Conservation (phyloP, 495 filamentous ascomycete genomes). For the Amphirosellinia nigrospora region DNA sequence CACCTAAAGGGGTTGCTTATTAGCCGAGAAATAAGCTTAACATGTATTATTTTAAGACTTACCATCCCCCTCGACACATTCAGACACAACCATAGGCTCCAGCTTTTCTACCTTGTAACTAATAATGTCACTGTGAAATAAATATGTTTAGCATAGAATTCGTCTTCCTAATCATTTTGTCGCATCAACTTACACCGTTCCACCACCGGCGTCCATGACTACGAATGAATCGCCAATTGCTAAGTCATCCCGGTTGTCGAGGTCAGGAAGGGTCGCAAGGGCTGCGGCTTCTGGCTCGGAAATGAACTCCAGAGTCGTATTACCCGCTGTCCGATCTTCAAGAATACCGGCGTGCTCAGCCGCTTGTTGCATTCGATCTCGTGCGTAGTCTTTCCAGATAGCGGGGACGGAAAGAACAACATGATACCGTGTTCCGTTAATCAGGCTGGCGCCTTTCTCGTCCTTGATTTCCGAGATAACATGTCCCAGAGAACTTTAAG, state of each 20-base stretch:
- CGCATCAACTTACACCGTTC: conserved; percentile 19
- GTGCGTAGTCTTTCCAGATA: conserved; percentile 28
- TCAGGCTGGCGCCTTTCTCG: conserved; percentile 17
- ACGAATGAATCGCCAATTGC: not conserved
- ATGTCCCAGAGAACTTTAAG: conserved; percentile 38
- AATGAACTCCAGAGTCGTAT: conserved; percentile 14
- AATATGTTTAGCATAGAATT: not conserved
- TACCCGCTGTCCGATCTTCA: not conserved
- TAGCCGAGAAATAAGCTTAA: not conserved
- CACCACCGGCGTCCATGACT: conserved; percentile 23
- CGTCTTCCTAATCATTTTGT: no score
- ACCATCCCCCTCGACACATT: conserved; percentile 26
- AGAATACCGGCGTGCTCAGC: conserved; percentile 22
- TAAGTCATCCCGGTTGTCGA: not conserved
- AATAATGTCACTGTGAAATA: conserved; percentile 12
- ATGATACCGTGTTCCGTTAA: conserved; percentile 9
- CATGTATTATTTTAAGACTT: not conserved
- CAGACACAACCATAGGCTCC: conserved; percentile 11
- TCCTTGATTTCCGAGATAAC: conserved; percentile 19
- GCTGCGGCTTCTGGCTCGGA: conserved; percentile 30
- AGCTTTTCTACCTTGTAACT: conserved; percentile 18
- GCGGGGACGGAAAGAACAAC: conserved; percentile 28
- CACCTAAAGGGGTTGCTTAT: not conserved
- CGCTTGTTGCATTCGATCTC: conserved; percentile 18
- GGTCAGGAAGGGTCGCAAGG: conserved; percentile 4